A percentile compares a stretch with the other conserved stretches of the same genome.
These are phyloP conservation scores for Pseudotsuga menziesii DNA, from an alignment of 75 land plant genomes.

Conservation along the genomic window DNA sequence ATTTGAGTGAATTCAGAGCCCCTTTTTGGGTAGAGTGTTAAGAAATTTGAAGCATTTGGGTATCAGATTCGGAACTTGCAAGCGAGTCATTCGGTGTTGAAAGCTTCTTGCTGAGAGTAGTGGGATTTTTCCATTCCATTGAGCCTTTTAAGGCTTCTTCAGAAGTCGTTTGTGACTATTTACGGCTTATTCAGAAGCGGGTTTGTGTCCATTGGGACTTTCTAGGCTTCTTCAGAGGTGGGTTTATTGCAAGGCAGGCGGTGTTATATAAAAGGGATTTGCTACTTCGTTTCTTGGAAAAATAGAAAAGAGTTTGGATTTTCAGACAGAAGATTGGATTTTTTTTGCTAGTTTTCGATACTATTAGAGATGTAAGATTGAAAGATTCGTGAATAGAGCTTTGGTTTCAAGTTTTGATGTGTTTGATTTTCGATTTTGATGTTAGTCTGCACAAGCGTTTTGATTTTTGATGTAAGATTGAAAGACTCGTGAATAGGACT, in stretches of 20 bases:
- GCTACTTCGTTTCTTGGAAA: background rate
- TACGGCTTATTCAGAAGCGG: background rate
- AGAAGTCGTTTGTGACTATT: too few relatives aligned
- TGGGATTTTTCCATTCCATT: too few relatives aligned
- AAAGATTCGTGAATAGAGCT: background rate
- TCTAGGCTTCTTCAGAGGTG: background rate
- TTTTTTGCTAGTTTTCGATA: background rate
- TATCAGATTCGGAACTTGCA: slow-evolving; percentile 10
- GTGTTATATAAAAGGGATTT: background rate
- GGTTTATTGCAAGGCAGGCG: background rate
- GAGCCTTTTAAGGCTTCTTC: too few relatives aligned
- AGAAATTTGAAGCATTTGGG: background rate
- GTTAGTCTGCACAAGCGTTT: too few relatives aligned
- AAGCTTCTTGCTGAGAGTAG: background rate
- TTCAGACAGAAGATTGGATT: background rate
- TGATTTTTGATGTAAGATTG: background rate
- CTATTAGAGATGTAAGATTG: background rate
- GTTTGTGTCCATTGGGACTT: background rate
- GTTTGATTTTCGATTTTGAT: background rate
- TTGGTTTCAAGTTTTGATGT: background rate
- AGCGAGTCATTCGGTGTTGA: background rate
- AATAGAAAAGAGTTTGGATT: background rate
- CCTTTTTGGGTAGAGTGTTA: background rate
- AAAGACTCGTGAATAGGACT: background rate
- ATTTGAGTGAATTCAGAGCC: background rate